These are phyloP conservation scores for Bassia scoparia DNA, from an alignment of 148 eudicot species.

Conservation along the genomic window DNA sequence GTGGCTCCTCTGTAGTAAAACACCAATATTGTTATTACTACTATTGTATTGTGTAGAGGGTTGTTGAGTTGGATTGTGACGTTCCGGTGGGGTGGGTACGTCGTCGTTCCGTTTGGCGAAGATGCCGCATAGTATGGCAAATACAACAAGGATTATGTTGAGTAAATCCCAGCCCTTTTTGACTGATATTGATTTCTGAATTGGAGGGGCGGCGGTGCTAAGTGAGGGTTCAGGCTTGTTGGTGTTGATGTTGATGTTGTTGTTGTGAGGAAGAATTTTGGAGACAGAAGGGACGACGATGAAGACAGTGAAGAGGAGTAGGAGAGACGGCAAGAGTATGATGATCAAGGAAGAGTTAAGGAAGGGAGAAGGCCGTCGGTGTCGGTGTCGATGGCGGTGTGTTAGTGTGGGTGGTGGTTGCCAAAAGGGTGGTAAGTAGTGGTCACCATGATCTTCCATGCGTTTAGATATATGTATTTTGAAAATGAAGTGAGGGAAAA, in stretches of 20 bases:
- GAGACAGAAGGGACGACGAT: conserved; percentile 37
- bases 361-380: conserved; percentile 26
- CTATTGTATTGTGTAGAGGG: background rate
- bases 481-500: background rate
- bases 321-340: conserved; percentile 43
- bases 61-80: background rate
- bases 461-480: background rate
- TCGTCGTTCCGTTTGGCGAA: conserved; percentile 50
- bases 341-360: conserved; percentile 52
- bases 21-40: background rate
- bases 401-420: conserved; percentile 33
- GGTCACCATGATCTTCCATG: conserved; percentile 41
- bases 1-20: background rate
- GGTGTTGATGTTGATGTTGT: background rate
- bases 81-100: background rate
- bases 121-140: conserved; percentile 69
- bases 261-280: conserved; percentile 29
- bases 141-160: conserved; percentile 48
- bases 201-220: background rate
- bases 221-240: background rate
- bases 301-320: conserved; percentile 33
- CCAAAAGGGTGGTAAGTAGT: conserved; percentile 52
- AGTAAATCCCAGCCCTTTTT: conserved; percentile 51
- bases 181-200: conserved; percentile 23
- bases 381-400: conserved; percentile 32